Percentiles rank a stretch among this genome's conserved stretches.
Evolutionary conservation across 1,284 basidiomycete species (phyloP).

Genomic region (Mycena sp.): DNA sequence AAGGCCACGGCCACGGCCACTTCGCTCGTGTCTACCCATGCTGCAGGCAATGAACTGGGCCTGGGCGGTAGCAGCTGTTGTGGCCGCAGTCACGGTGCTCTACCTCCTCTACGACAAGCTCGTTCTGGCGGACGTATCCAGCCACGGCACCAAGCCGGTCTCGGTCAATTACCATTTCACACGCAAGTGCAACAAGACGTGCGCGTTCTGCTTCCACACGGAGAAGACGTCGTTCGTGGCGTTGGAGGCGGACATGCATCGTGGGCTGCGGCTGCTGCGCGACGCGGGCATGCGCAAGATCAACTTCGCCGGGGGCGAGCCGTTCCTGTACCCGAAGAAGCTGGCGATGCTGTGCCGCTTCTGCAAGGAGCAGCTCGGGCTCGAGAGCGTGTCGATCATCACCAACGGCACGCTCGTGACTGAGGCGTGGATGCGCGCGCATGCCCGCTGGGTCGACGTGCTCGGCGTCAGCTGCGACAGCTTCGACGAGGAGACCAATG

Average conservation of each 20-base stretch:
- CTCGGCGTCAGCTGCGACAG: constrained; percentile 55
- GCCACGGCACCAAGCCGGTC: constrained; percentile 10
- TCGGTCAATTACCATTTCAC: constrained; percentile 31
- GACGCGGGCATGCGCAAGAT: constrained; percentile 52
- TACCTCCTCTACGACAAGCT: background rate
- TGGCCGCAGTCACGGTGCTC: background rate
- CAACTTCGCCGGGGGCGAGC: constrained; percentile 55
- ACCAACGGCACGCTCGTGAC: constrained; percentile 54
- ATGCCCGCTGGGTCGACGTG: constrained; percentile 50
- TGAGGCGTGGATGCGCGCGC: constrained; percentile 50
- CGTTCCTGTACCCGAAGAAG: constrained; percentile 49
- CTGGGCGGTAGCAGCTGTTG: background rate
- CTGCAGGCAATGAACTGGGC: background rate
- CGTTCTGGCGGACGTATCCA: background rate
- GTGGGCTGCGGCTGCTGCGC: constrained; percentile 46
- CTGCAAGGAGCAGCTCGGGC: constrained; percentile 49
- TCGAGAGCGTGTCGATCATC: constrained; percentile 52
- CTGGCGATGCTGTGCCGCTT: constrained; percentile 52
- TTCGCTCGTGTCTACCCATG: background rate
- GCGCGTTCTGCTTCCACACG: constrained; percentile 53
- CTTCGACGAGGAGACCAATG: constrained; percentile 50
- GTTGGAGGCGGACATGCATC: constrained; percentile 47
- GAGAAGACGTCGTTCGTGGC: constrained; percentile 46
- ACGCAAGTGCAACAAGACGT: constrained; percentile 47
- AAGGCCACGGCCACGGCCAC: background rate